Conservation (phyloP, 176 grass and related monocot genomes). For the Raddia distichophylla region DNA sequence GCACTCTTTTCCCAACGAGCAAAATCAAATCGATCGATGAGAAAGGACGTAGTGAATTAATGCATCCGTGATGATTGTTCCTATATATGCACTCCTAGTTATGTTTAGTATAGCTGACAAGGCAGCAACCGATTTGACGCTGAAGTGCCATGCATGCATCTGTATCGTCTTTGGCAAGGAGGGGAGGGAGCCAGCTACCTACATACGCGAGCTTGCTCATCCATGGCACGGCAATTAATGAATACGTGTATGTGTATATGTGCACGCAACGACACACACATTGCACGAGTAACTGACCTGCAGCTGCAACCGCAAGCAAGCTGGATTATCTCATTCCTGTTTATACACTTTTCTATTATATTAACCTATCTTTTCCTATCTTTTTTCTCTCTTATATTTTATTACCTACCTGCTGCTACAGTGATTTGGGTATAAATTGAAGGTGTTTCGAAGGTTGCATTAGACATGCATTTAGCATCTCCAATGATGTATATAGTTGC, state of each 20-base stretch:
- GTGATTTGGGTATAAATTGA: no score
- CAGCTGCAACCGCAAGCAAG: not conserved
- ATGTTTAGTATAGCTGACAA: not conserved
- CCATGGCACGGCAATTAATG: not conserved
- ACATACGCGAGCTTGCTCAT: not conserved
- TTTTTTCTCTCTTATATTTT: no score
- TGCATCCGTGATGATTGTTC: slow-evolving; percentile 19
- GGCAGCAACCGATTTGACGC: not conserved
- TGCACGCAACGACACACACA: no score
- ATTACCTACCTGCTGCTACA: no score
- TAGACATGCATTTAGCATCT: no score
- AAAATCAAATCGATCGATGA: not conserved
- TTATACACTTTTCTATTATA: no score
- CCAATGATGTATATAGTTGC: no score
- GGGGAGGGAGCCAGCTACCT: no score
- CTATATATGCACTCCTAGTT: not conserved
- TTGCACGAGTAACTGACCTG: not conserved
- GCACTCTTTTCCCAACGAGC: not conserved
- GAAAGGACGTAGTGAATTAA: not conserved
- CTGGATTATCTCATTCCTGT: no score
- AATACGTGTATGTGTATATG: not conserved
- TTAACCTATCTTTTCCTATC: no score
- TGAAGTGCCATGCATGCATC: not conserved
- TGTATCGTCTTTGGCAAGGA: not conserved
- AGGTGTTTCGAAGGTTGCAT: no score